Conservation (phyloP, 371 early-diverging fungal genomes). For the Saksenaea vasiformis region DNA sequence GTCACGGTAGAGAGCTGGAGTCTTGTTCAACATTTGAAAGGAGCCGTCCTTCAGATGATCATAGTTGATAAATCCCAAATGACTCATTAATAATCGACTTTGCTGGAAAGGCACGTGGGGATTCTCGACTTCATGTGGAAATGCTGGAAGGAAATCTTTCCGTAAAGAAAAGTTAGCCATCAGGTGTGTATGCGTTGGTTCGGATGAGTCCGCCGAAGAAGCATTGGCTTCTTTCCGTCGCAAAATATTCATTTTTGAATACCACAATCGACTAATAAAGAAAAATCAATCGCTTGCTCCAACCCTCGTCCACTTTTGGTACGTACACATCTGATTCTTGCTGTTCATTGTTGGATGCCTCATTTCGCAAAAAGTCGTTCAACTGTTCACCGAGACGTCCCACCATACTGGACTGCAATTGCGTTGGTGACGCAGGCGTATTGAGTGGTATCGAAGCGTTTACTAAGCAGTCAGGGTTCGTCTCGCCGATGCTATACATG, state of each 20-base stretch:
- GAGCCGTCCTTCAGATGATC: constrained; percentile 72
- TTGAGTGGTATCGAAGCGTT: constrained; percentile 52
- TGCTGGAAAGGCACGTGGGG: constrained; percentile 63
- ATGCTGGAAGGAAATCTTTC: constrained; percentile 59
- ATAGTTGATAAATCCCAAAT: constrained; percentile 74
- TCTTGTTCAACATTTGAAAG: constrained; percentile 69
- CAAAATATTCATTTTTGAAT: constrained; percentile 50
- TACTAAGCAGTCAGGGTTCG: constrained; percentile 67
- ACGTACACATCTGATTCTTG: constrained; percentile 43
- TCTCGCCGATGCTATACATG: constrained; percentile 51
- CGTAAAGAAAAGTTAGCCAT: constrained; percentile 52
- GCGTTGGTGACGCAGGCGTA: constrained; percentile 38
- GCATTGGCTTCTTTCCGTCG: constrained; percentile 28
- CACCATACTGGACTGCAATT: constrained; percentile 36
- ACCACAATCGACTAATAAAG: constrained; percentile 38
- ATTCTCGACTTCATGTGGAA: constrained; percentile 57
- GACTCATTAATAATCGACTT: constrained; percentile 70
- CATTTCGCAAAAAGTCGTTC: constrained; percentile 58
- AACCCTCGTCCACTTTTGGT: not conserved
- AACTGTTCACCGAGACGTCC: constrained; percentile 43
- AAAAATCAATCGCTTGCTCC: constrained; percentile 6
- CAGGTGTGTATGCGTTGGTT: constrained; percentile 32
- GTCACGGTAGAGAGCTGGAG: constrained; percentile 71
- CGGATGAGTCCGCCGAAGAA: constrained; percentile 13
- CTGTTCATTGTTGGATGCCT: constrained; percentile 42